A percentile compares a stretch with the other conserved stretches of the same genome.
Evolutionary conservation across 2,329 filamentous ascomycete species (phyloP).

Genomic region (Aureobasidium sp.): DNA sequence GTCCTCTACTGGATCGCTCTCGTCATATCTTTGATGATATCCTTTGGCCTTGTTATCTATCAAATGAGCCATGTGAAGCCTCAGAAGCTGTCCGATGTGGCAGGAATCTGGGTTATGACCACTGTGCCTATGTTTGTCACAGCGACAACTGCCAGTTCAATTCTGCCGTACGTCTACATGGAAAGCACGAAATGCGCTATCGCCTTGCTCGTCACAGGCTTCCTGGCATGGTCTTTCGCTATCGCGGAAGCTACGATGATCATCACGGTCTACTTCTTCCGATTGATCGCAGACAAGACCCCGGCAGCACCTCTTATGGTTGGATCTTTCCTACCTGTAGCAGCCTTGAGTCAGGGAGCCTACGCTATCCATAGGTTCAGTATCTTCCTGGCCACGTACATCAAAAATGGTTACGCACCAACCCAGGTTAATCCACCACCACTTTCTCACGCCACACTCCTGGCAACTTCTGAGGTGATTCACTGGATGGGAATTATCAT

Average conservation of each 20-base stretch:
- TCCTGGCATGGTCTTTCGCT: constrained; percentile 9
- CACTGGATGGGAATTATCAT: constrained; percentile 20
- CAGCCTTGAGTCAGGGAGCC: constrained; percentile 15
- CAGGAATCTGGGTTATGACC: constrained; percentile 16
- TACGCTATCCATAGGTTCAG: constrained; percentile 17
- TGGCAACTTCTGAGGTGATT: constrained; percentile 17
- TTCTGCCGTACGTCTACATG: constrained; percentile 1
- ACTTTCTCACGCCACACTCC: constrained; percentile 7
- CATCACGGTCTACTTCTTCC: constrained; percentile 14
- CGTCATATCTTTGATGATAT: constrained; percentile 11
- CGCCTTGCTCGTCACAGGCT: constrained; percentile 4
- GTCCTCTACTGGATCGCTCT: constrained; percentile 20
- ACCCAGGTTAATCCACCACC: constrained; percentile 14
- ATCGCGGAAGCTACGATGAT: constrained; percentile 4
- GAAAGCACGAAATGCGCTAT: constrained; percentile 10
- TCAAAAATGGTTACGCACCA: constrained; percentile 15
- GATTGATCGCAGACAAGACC: constrained; percentile 12
- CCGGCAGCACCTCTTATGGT: constrained; percentile 12
- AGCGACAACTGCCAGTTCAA: neutral
- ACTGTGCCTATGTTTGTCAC: constrained; percentile 6
- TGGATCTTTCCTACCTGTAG: constrained; percentile 14
- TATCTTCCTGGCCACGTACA: constrained; percentile 15
- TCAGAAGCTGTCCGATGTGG: constrained; percentile 16
- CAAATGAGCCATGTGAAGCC: constrained; percentile 15
- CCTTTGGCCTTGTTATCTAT: constrained; percentile 16